Base-by-base conservation (phyloP, 495 filamentous ascomycete species). In the Tricharina praecox region DNA sequence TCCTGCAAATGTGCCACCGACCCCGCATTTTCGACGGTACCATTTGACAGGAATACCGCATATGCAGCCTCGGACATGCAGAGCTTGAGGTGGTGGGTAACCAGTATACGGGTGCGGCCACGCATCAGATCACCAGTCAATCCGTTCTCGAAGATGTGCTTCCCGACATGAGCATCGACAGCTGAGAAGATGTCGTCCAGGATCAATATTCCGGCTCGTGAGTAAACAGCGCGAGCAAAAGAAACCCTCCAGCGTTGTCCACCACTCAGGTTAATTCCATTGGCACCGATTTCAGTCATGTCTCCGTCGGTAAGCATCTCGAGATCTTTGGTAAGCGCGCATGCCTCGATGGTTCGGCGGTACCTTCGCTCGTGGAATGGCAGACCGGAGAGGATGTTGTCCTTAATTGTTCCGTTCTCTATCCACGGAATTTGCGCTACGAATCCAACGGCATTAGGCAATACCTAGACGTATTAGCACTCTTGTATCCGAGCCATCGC, bases 391-490 rank as follows among this genome's bases (percentile, higher is more conserved):
- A 82, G 56, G 38, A 90, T 80, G 47, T 85, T 85, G 15, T 81
- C 75, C 48, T 70, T 58, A 52, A 90, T 77, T 4, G 71, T 81
- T 0, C 79, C 79, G 52, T 87, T 87, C 51, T 87, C 82, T 48
- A 90, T 85, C 82, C 82, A 90, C 0, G 82, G 82, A 15, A 79
- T 82, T 59, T 90, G 83, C 4, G 80, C 75, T 23, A 90, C 81
- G 58, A 78, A 90, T 0, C 82, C 82, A 38, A 85, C 73, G 0
- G 74, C 68, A 1, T 68, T 68, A 13, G 78, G 73, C 18, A 84
- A 68, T 42, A 82, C n/a, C n/a, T n/a, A n/a, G n/a, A n/a, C n/a
- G n/a, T n/a, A n/a, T n/a, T n/a, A n/a, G n/a, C n/a, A n/a, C n/a
- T n/a, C n/a, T n/a, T n/a, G n/a, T n/a, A n/a, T n/a, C n/a, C n/a